A percentile compares a stretch with the other conserved stretches of the same genome.
Evolutionary conservation across 2,329 filamentous ascomycete genomes (phyloP).

Genomic region (Gliomastix tumulicola): DNA sequence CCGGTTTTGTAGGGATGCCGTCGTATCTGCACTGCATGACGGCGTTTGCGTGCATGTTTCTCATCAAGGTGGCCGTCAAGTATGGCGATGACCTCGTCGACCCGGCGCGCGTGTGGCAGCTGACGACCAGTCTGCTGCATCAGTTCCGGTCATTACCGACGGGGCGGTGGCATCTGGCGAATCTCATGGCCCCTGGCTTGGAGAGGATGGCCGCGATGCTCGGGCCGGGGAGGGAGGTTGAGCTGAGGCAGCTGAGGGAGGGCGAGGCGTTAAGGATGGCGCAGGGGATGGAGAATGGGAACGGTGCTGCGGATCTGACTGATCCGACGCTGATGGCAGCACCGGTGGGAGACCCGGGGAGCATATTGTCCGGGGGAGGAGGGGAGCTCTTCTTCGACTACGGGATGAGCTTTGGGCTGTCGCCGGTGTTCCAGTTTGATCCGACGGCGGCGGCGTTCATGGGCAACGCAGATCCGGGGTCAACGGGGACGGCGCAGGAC

Average conservation of each 20-base stretch:
- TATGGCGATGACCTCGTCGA: slow-evolving; percentile 30
- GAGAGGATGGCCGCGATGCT: slow-evolving; percentile 28
- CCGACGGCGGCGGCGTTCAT: too few relatives aligned
- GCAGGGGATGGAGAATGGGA: slow-evolving; percentile 2
- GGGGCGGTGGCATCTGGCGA: slow-evolving; percentile 35
- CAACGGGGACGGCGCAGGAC: too few relatives aligned
- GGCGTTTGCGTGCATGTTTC: slow-evolving; percentile 43
- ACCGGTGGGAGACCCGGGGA: too few relatives aligned
- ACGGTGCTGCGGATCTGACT: not conserved
- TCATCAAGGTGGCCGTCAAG: slow-evolving; percentile 38
- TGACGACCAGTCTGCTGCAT: slow-evolving; percentile 27
- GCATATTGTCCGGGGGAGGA: too few relatives aligned
- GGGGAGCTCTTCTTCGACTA: slow-evolving; percentile 12
- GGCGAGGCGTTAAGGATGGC: slow-evolving; percentile 21
- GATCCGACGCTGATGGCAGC: not conserved
- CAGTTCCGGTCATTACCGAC: slow-evolving; percentile 31
- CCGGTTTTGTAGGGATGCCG: slow-evolving; percentile 34
- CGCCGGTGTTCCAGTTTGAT: slow-evolving; percentile 18
- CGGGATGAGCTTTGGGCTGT: slow-evolving; percentile 18
- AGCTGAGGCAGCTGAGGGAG: too few relatives aligned
- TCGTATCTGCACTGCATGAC: slow-evolving; percentile 46
- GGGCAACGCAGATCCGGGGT: too few relatives aligned
- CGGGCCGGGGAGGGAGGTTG: slow-evolving; percentile 1
- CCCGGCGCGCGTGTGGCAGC: slow-evolving; percentile 22
- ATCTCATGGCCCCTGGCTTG: slow-evolving; percentile 36